These are phyloP conservation scores for Trichocladium uniseriatum DNA, from an alignment of 495 filamentous ascomycete genomes.

Conservation along the genomic window DNA sequence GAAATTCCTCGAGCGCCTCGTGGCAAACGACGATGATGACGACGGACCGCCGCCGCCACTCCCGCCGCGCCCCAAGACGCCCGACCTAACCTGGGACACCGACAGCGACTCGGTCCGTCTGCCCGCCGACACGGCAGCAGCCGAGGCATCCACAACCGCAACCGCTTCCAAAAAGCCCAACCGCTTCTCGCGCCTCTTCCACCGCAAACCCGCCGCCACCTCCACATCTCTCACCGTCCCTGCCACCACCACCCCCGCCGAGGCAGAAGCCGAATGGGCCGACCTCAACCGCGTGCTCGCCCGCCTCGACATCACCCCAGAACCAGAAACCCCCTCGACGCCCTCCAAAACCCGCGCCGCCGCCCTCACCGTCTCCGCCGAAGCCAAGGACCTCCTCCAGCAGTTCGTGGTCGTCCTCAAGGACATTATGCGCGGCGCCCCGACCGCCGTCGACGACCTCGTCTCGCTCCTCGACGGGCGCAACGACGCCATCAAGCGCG, in stretches of 20 bases:
- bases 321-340: background rate
- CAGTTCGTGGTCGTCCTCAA: constrained; percentile 84
- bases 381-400: constrained; percentile 47
- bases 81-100: constrained; percentile 35
- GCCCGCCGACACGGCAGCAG: background rate
- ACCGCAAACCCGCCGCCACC: constrained; percentile 11
- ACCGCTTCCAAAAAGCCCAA: constrained; percentile 12
- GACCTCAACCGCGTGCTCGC: constrained; percentile 72
- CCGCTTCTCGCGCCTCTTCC: constrained; percentile 22
- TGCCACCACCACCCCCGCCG: constrained; percentile 8
- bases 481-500: constrained; percentile 63
- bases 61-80: constrained; percentile 36
- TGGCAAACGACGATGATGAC: constrained; percentile 21
- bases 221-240: constrained; percentile 19
- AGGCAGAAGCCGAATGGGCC: constrained; percentile 50
- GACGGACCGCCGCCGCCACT: constrained; percentile 30
- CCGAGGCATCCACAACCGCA: constrained; percentile 2
- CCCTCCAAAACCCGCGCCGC: constrained; percentile 54
- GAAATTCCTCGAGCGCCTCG: constrained; percentile 35
- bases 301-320: constrained; percentile 53
- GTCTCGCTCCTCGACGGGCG: constrained; percentile 70
- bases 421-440: constrained; percentile 83
- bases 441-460: constrained; percentile 87
- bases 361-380: constrained; percentile 66
- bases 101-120: constrained; percentile 28